These are phyloP conservation scores for Chrysosphaeria jannelii DNA, from an alignment of 2,329 filamentous ascomycete genomes.

Conservation along the genomic window DNA sequence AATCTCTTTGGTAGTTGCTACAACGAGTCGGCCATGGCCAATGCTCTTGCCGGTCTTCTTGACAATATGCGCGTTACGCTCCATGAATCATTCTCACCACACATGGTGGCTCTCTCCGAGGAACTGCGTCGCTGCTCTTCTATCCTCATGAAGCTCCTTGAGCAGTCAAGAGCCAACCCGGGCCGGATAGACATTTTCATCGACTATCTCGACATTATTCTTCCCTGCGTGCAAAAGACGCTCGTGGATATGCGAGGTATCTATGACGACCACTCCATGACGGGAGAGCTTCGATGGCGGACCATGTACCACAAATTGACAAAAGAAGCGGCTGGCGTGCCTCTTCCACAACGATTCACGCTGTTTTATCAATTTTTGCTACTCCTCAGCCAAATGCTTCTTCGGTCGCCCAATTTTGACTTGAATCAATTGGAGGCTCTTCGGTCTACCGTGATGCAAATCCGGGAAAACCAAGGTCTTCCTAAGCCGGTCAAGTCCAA, in stretches of 20 bases:
- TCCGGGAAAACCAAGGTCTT: too few species aligned
- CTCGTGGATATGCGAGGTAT: constrained; percentile 20
- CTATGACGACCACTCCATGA: constrained; percentile 18
- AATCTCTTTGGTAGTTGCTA: constrained; percentile 21
- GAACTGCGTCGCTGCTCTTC: constrained; percentile 15
- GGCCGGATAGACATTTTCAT: constrained; percentile 18
- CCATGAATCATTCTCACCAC: constrained; percentile 13
- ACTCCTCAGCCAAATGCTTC: constrained; percentile 18
- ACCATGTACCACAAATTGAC: constrained; percentile 26
- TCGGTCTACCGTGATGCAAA: too few species aligned
- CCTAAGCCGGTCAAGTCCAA: too few species aligned
- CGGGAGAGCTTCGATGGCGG: constrained; percentile 21
- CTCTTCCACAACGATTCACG: constrained; percentile 20
- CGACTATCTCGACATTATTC: constrained; percentile 22
- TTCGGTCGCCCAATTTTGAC: constrained; percentile 24
- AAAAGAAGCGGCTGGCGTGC: constrained; percentile 18
- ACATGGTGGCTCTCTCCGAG: constrained; percentile 16
- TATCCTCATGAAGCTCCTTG: constrained; percentile 21
- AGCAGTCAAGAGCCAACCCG: constrained; percentile 20
- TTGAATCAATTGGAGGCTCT: constrained; percentile 20
- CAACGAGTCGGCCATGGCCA: constrained; percentile 20
- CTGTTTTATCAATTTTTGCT: constrained; percentile 24
- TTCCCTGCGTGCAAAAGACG: constrained; percentile 22
- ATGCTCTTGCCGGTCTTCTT: constrained; percentile 16
- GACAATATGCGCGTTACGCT: constrained; percentile 17